A percentile compares a stretch with the other conserved stretches of the same genome.
Conservation (phyloP, 345 rosid genomes). For the Luvunga scandens region DNA sequence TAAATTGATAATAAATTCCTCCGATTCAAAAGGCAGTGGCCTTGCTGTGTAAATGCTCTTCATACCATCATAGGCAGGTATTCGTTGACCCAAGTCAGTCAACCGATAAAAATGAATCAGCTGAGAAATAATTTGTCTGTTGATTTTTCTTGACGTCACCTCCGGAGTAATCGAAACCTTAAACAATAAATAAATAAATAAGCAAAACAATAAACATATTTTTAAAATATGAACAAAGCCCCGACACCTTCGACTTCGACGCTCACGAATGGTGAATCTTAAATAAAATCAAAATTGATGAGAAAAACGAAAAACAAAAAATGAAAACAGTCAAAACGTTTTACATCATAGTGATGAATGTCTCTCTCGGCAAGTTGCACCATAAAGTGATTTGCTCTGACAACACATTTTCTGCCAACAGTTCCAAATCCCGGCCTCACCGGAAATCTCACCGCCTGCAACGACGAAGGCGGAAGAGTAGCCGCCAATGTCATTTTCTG, state of each 20-base stretch:
- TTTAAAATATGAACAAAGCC: too few species aligned
- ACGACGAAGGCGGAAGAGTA: slow-evolving; percentile 38
- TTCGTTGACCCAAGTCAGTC: slow-evolving; percentile 34
- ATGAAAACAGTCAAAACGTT: not conserved
- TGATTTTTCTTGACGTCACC: slow-evolving; percentile 36
- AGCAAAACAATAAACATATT: not conserved
- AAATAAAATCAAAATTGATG: not conserved
- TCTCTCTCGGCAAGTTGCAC: slow-evolving; percentile 49
- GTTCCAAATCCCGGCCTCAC: slow-evolving; percentile 52
- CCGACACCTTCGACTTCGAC: not conserved
- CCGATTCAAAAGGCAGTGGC: slow-evolving; percentile 52
- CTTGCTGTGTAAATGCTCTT: slow-evolving; percentile 75
- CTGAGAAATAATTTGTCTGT: slow-evolving; percentile 33
- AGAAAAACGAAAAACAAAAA: not conserved
- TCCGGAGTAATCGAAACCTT: slow-evolving; percentile 67
- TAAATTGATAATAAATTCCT: slow-evolving; percentile 49
- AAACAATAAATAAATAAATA: not conserved
- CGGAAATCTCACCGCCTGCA: slow-evolving; percentile 33
- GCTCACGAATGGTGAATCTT: not conserved
- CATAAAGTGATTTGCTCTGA: slow-evolving; percentile 70
- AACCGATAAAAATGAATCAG: slow-evolving; percentile 14
- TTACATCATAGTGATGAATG: slow-evolving; percentile 64
- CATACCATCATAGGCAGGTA: slow-evolving; percentile 69
- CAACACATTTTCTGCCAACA: slow-evolving; percentile 30
- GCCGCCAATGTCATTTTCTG: slow-evolving; percentile 19